A percentile compares a stretch with the other conserved stretches of the same genome.
These are phyloP conservation scores for Suillus plorans DNA, from an alignment of 768 basidiomycete genomes.

Conservation along the genomic window DNA sequence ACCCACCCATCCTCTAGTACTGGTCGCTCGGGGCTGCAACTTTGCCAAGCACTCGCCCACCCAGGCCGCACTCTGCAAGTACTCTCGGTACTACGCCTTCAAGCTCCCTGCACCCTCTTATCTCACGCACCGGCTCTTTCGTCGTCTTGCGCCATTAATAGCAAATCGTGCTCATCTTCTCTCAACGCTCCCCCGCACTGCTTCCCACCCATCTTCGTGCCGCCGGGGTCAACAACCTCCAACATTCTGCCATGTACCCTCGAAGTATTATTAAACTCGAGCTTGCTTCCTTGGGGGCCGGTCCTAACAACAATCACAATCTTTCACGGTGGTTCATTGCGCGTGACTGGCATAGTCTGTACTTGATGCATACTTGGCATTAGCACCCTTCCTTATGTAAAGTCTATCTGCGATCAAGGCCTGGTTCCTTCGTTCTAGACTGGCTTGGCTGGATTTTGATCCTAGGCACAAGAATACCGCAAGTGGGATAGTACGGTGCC, in stretches of 20 bases:
- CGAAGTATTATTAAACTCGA: not conserved
- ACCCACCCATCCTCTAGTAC: not conserved
- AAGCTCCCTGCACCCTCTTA: too few relatives aligned
- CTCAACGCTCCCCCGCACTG: not conserved
- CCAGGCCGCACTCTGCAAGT: not conserved
- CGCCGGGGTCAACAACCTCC: not conserved
- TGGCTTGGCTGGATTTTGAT: too few relatives aligned
- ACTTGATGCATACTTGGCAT: not conserved
- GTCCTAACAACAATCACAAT: not conserved
- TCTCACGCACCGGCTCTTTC: not conserved
- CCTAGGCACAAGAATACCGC: too few relatives aligned
- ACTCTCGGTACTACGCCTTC: not conserved
- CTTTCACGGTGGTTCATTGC: not conserved
- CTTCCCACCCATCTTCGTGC: not conserved
- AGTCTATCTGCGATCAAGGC: too few relatives aligned
- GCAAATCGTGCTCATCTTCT: not conserved
- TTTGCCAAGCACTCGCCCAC: too few relatives aligned
- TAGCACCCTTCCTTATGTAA: not conserved
- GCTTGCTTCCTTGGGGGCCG: not conserved
- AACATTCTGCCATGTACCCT: not conserved
- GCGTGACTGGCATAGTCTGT: not conserved
- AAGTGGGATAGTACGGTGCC: too few relatives aligned
- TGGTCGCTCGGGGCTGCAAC: too few relatives aligned
- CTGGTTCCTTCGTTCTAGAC: too few relatives aligned
- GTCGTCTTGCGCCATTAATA: not conserved